Conservation (phyloP, 805 yeast genomes). For the Nakazawaea siamensis region DNA sequence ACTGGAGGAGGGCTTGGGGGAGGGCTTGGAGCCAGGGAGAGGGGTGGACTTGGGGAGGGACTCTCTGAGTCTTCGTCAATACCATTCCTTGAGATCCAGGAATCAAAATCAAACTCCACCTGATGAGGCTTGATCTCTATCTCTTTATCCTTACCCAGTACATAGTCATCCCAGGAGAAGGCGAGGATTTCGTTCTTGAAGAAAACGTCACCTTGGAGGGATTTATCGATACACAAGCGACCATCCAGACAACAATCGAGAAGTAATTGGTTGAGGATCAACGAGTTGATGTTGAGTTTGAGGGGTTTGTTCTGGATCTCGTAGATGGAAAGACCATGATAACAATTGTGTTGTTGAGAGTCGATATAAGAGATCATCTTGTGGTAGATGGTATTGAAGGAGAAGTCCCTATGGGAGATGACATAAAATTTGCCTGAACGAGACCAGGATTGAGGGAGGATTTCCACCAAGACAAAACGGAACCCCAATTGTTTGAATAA, state of each 20-base stretch:
- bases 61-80: no score
- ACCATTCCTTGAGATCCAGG: no score
- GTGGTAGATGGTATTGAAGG: conserved; percentile 16
- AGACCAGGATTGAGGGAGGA: conserved; percentile 39
- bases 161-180: conserved; percentile 15
- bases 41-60: no score
- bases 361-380: conserved; percentile 15
- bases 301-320: conserved; percentile 18
- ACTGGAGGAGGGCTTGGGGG: no score
- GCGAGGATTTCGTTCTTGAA: conserved; percentile 20
- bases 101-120: not conserved
- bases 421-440: conserved; percentile 13
- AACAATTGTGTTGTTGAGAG: not conserved
- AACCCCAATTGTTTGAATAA: conserved; percentile 40
- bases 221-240: conserved; percentile 19
- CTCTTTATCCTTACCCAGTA: conserved; percentile 3
- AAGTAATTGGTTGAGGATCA: conserved; percentile 21
- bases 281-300: conserved; percentile 18
- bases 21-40: no score
- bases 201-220: conserved; percentile 21
- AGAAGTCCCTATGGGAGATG: conserved; percentile 18
- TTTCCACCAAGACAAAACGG: conserved; percentile 20
- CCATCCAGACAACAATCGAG: conserved; percentile 17
- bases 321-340: conserved; percentile 19
- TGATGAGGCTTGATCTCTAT: not conserved